Conservation (phyloP, 257 asterid species). For the Hygrophila difformis region DNA sequence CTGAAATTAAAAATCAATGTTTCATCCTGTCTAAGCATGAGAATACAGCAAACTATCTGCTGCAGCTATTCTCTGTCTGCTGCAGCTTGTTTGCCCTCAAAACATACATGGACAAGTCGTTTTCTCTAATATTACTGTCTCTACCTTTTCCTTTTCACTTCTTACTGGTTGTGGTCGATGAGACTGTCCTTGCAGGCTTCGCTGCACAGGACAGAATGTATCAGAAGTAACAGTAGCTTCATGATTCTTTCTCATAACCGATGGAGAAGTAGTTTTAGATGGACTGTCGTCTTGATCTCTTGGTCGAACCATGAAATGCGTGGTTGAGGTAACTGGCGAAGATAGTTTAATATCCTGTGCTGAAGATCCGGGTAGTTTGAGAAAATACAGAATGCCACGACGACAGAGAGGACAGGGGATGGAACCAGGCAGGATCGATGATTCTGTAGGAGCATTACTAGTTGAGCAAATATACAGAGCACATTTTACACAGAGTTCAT, state of each 20-base stretch:
- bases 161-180: constrained; percentile 35
- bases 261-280: constrained; percentile 31
- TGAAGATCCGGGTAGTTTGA: constrained; percentile 44
- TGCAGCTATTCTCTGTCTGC: constrained; percentile 68
- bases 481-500: constrained; percentile 62
- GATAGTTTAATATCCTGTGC: constrained; percentile 41
- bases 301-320: constrained; percentile 60
- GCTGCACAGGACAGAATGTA: constrained; percentile 53
- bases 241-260: constrained; percentile 28
- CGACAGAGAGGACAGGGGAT: constrained; percentile 87
- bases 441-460: constrained; percentile 43
- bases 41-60: too few species aligned
- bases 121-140: constrained; percentile 34
- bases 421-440: constrained; percentile 53
- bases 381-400: constrained; percentile 48
- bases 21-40: too few species aligned
- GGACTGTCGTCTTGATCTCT: constrained; percentile 30
- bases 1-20: too few species aligned
- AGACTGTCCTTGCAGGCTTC: constrained; percentile 54
- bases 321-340: constrained; percentile 44
- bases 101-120: constrained; percentile 64
- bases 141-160: constrained; percentile 35
- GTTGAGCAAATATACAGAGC: constrained; percentile 75
- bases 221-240: constrained; percentile 50
- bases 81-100: constrained; percentile 76